Conservation (phyloP, 1,139 yeast genomes). For the Geotrichum europaeum region DNA sequence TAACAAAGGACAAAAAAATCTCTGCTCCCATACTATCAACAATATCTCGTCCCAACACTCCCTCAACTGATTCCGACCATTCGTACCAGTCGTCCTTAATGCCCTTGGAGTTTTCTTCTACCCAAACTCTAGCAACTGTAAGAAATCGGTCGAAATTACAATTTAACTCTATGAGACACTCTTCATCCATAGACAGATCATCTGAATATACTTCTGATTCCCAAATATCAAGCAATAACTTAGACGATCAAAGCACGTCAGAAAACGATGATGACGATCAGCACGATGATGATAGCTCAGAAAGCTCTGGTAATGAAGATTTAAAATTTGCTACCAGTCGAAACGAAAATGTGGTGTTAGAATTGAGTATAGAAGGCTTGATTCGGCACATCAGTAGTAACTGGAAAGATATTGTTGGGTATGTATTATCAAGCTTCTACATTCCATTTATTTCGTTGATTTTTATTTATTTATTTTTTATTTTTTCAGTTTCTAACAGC, state of each 20-base stretch:
- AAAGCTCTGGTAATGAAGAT: constrained; percentile 27
- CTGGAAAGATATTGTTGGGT: constrained; percentile 65
- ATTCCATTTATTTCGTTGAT: neutral
- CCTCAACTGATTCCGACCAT: constrained; percentile 3
- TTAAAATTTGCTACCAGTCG: constrained; percentile 49
- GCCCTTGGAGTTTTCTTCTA: neutral
- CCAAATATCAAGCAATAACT: neutral
- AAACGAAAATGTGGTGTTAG: constrained; percentile 80
- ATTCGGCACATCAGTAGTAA: constrained; percentile 67
- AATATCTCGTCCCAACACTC: constrained; percentile 3
- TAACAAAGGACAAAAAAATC: neutral
- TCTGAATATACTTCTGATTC: constrained; percentile 6
- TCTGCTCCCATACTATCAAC: neutral
- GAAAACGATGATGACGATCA: constrained; percentile 4
- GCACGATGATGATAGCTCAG: constrained; percentile 3
- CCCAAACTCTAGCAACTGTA: neutral
- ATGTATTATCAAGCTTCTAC: constrained; percentile 13
- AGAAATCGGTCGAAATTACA: neutral
- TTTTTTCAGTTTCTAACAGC: constrained; percentile 1
- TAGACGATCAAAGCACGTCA: neutral
- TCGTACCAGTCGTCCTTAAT: neutral
- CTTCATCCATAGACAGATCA: neutral
- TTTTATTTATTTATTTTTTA: neutral
- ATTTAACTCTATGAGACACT: neutral
- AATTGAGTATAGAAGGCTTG: constrained; percentile 70